Percentiles rank a stretch among this genome's conserved stretches.
These are phyloP conservation scores for Cercospora berteroae DNA, from an alignment of 2,329 filamentous ascomycete genomes.

Conservation along the genomic window DNA sequence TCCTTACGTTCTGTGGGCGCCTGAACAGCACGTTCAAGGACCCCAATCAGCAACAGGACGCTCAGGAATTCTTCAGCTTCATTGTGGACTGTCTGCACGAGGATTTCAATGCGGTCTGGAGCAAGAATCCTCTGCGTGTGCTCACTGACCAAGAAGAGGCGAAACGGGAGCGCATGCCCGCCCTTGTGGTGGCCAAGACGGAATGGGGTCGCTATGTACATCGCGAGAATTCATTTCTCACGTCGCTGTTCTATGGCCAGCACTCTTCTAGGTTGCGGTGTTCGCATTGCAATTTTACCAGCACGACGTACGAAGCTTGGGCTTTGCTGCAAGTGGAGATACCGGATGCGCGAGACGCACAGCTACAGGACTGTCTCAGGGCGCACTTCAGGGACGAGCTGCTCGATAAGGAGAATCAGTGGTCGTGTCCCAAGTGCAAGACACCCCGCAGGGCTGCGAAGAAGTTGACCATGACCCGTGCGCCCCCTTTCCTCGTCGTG, in stretches of 20 bases:
- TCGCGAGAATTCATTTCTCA: conserved; percentile 75
- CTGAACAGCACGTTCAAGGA: conserved; percentile 60
- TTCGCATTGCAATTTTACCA: conserved; percentile 60
- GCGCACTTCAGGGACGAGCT: conserved; percentile 67
- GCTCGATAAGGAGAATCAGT: conserved; percentile 64
- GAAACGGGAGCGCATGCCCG: conserved; percentile 59
- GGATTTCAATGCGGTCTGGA: conserved; percentile 73
- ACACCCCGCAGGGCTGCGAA: conserved; percentile 65
- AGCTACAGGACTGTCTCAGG: conserved; percentile 67
- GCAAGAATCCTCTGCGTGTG: conserved; percentile 56
- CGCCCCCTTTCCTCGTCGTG: conserved; percentile 76
- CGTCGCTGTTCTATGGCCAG: conserved; percentile 74
- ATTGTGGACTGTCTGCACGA: conserved; percentile 78
- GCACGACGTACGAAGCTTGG: conserved; percentile 67
- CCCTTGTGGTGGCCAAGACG: conserved; percentile 64
- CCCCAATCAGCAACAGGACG: conserved; percentile 73
- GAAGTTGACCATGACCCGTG: conserved; percentile 70
- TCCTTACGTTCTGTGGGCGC: conserved; percentile 61
- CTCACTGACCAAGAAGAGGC: conserved; percentile 61
- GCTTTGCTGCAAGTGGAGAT: conserved; percentile 71
- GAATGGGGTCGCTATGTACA: conserved; percentile 73
- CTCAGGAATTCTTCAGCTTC: conserved; percentile 85
- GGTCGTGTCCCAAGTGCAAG: conserved; percentile 74
- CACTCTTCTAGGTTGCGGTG: conserved; percentile 62
- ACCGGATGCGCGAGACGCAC: conserved; percentile 57